Percentiles rank a stretch among this genome's conserved stretches.
Conservation (phyloP, 2,329 filamentous ascomycete genomes). For the Kalmusia sp. region DNA sequence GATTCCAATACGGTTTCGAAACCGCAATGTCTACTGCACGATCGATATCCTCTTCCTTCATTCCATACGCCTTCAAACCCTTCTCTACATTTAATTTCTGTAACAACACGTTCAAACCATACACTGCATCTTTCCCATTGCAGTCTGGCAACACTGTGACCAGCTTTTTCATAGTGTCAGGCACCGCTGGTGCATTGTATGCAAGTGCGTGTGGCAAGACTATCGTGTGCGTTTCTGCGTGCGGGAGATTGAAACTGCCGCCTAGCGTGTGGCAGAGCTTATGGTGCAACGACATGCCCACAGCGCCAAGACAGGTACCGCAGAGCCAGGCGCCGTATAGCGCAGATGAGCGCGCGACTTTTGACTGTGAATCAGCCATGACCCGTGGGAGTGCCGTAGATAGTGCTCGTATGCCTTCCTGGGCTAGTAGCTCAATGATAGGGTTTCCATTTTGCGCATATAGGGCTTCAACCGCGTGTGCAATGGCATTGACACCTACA, state of each 20-base stretch:
- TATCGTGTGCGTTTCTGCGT: conserved; percentile 70
- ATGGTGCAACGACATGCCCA: conserved; percentile 71
- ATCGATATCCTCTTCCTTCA: conserved; percentile 68
- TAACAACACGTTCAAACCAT: conserved; percentile 64
- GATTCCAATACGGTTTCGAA: conserved; percentile 67
- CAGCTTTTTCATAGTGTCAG: conserved; percentile 60
- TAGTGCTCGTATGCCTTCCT: conserved; percentile 64
- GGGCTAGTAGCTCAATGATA: conserved; percentile 64
- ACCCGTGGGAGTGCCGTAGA: conserved; percentile 62
- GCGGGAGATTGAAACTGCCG: conserved; percentile 68
- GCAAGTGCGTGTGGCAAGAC: conserved; percentile 68
- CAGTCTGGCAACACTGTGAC: conserved; percentile 63
- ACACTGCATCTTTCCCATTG: conserved; percentile 64
- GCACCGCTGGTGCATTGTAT: conserved; percentile 66
- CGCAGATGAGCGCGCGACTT: conserved; percentile 59
- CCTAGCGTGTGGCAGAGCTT: conserved; percentile 72
- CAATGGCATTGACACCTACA: conserved; percentile 73
- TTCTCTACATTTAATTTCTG: conserved; percentile 61
- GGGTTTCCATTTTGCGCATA: conserved; percentile 69
- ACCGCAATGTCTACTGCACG: conserved; percentile 66
- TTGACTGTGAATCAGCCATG: conserved; percentile 53
- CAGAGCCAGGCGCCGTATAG: conserved; percentile 72
- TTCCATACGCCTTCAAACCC: conserved; percentile 61
- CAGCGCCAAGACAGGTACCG: conserved; percentile 65
- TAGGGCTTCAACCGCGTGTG: conserved; percentile 69